Evolutionary conservation across 768 basidiomycete species (phyloP), one percentile per base, ranked within the genome.

Genomic region (Pulveroboletus sp.): DNA sequence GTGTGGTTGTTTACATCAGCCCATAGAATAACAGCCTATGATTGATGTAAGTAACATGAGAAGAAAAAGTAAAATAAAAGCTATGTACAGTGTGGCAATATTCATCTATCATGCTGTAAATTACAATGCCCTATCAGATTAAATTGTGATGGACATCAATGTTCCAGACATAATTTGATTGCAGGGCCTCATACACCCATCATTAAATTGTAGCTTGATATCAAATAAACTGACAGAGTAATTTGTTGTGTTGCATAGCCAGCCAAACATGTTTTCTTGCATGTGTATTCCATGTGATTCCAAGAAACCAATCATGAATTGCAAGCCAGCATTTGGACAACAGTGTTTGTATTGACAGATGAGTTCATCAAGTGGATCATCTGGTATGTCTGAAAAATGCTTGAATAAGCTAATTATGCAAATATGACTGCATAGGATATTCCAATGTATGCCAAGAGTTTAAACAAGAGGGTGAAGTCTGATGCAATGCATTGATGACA

Each of bases 21-120:
- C 27, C 20, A 5, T n/a, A 64, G n/a, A 0, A 49, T 62, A 13
- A 58, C 47, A 2, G 65, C 40, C 63, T 65, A n/a, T n/a, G 2
- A 4, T 4, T 38, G 36, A 37, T 1, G 14, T 29, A 8, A 39
- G 6, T 3, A 34, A 24, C 17, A 14, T 14, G 6, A 24, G 5
- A 11, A 3, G 11, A 1, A 13, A 34, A 26, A 20, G 51, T 37
- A 16, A 27, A 7, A n/a, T 54, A 56, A n/a, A n/a, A n/a, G n/a
- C n/a, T n/a, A n/a, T n/a, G n/a, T 41, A 69, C 65, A 7, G 50
- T 70, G n/a, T 55, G 20, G 50, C 59, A 61, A 36, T 54, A 61
- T 0, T 68, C 59, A 40, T 70, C 64, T 41, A 67, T 59, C 23
- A 64, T 58, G 0, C 59, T 55, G 39, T 65, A 63, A 17, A 65